Evolutionary conservation across 805 yeast species (phyloP), one percentile per base, ranked within the genome.

Genomic region (Tetrapisispora pingtungensis): DNA sequence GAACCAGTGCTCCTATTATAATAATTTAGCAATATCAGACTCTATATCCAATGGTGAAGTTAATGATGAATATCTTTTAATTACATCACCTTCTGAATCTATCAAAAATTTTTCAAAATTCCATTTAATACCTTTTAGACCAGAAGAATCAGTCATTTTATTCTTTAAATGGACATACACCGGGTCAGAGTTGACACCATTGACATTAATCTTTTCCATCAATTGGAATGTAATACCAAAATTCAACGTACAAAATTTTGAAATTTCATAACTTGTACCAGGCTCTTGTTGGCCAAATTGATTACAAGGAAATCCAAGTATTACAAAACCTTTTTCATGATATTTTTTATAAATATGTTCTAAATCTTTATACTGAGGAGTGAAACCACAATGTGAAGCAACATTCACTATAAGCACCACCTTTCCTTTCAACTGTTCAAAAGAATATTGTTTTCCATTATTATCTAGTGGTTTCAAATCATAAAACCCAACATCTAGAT

Each of bases 161-260:
- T 67, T 55, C 71, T 93, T 90, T 62, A 90, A 74, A 70, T 63
- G 89, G 57, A 75, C 69, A 68, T 79, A 90, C 31, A 90, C 88
- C 17, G 90, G 86, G 59, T 84, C 89, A 17, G 86, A 79, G 36
- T 78, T 67, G 49, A 72, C 65, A 42, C 98, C 98, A 63, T 90
- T 93, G 54, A 93, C 97, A 35, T 89, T 88, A 47, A 88, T 65
- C 72, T 89, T 90, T 62, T 76, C 73, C 76, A 90, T 68, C 28
- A 90, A 74, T 27, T 96, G 96, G 81, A 93, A 90, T 15, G 83
- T 70, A 35, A 90, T 97, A 44, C 96, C 96, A 62, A 80, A 93
- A 70, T 86, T 88, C 56, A 79, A 36, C 36, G 75, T 66, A 65
- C 96, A 88, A 68, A 83, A 84, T 38, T 72, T 64, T 18, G 77